Percentiles rank a stretch among this genome's conserved stretches.
phyloP scores from a whole-genome alignment of 345 rosid genomes.

The Moricandia arvensis region DNA sequence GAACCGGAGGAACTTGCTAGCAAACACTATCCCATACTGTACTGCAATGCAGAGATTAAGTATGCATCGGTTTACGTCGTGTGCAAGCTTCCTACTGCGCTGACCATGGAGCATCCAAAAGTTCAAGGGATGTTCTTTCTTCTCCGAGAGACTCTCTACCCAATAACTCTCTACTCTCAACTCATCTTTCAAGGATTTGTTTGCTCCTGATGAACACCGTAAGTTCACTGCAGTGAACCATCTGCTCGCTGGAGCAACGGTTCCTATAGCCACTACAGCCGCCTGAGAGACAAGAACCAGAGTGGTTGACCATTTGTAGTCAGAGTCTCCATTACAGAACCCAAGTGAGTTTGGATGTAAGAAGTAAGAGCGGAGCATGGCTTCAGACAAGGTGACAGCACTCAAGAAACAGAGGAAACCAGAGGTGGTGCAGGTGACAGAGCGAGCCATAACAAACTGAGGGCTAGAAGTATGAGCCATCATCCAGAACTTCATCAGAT shows the following conservation, averaged over 20 bases:
- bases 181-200: conserved; percentile 17
- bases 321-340: conserved; percentile 75
- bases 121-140: conserved; percentile 61
- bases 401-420: conserved; percentile 69
- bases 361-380: conserved; percentile 56
- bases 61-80: conserved; percentile 35
- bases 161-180: conserved; percentile 67
- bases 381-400: conserved; percentile 60
- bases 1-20: conserved; percentile 58
- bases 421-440: conserved; percentile 73
- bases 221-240: conserved; percentile 65
- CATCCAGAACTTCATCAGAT: conserved; percentile 73
- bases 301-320: conserved; percentile 73
- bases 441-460: conserved; percentile 78
- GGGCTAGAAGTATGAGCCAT: conserved; percentile 88
- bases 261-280: conserved; percentile 63
- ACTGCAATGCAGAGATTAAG: conserved; percentile 50
- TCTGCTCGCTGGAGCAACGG: conserved; percentile 65
- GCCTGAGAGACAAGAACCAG: conserved; percentile 55
- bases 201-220: conserved; percentile 50
- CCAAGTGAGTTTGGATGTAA: conserved; percentile 43
- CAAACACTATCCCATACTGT: conserved; percentile 60
- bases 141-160: conserved; percentile 54
- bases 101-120: conserved; percentile 37
- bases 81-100: conserved; percentile 48